Percentiles rank a stretch among this genome's conserved stretches.
Evolutionary conservation across 2,329 filamentous ascomycete genomes (phyloP).

Genomic region (Cylindrodendrum hubeiense): DNA sequence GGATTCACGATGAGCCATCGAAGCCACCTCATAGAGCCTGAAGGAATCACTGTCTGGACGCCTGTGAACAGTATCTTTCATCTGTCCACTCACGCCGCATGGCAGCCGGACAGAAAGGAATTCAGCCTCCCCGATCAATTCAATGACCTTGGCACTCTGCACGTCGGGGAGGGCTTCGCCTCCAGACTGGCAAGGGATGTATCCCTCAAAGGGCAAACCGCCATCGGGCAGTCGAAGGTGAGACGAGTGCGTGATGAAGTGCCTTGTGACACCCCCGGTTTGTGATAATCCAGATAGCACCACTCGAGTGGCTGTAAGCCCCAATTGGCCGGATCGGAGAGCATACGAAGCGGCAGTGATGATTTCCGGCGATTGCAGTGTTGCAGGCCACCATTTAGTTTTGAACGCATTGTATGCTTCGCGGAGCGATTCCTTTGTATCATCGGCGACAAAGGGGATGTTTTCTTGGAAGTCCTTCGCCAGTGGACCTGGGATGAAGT

Average conservation of each 20-base stretch:
- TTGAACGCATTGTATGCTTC: slow-evolving; percentile 30
- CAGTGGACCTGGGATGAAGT: slow-evolving; percentile 27
- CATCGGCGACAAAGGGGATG: slow-evolving; percentile 26
- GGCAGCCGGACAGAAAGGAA: slow-evolving; percentile 30
- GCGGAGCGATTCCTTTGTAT: slow-evolving; percentile 25
- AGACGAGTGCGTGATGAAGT: slow-evolving; percentile 22
- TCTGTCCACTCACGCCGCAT: slow-evolving; percentile 31
- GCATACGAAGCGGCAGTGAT: slow-evolving; percentile 27
- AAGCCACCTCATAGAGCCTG: slow-evolving; percentile 30
- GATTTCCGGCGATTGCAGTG: slow-evolving; percentile 30
- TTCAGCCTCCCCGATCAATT: slow-evolving; percentile 33
- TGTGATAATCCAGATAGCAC: slow-evolving; percentile 31
- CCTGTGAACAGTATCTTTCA: slow-evolving; percentile 24
- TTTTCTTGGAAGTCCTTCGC: slow-evolving; percentile 23
- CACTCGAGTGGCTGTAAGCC: slow-evolving; percentile 23
- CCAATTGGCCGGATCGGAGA: slow-evolving; percentile 23
- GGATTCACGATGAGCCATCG: slow-evolving; percentile 34
- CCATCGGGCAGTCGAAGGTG: slow-evolving; percentile 32
- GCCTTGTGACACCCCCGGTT: slow-evolving; percentile 28
- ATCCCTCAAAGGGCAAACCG: slow-evolving; percentile 27
- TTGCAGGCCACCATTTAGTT: slow-evolving; percentile 34
- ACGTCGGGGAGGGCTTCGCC: slow-evolving; percentile 27
- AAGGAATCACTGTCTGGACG: slow-evolving; percentile 27
- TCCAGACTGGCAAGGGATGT: slow-evolving; percentile 34
- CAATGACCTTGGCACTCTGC: slow-evolving; percentile 25